These are phyloP conservation scores for Cordyceps militaris DNA, from an alignment of 2,329 filamentous ascomycete species.

Conservation along the genomic window DNA sequence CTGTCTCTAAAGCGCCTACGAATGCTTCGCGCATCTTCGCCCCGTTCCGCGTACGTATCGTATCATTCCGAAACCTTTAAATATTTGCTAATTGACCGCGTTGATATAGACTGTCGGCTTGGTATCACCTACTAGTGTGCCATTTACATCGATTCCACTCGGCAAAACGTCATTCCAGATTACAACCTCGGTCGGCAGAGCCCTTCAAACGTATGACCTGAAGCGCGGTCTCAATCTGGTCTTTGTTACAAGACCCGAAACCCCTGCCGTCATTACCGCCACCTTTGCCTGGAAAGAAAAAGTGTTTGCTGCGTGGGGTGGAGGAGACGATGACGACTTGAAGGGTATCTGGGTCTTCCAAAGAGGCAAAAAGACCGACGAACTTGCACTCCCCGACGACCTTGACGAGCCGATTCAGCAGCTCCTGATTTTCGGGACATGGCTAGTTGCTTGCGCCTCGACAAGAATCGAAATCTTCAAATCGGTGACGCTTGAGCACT, in stretches of 20 bases:
- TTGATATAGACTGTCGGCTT: slow-evolving; percentile 74
- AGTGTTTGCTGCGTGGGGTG: slow-evolving; percentile 85
- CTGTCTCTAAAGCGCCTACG: slow-evolving; percentile 31
- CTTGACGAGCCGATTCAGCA: slow-evolving; percentile 65
- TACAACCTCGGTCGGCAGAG: slow-evolving; percentile 86
- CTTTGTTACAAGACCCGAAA: slow-evolving; percentile 88
- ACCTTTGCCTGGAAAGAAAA: slow-evolving; percentile 81
- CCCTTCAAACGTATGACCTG: slow-evolving; percentile 92
- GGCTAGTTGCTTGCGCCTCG: slow-evolving; percentile 74
- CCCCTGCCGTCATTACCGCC: slow-evolving; percentile 76
- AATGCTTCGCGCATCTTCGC: slow-evolving; percentile 77
- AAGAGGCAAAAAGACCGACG: slow-evolving; percentile 74
- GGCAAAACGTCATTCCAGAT: slow-evolving; percentile 96
- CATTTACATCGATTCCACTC: slow-evolving; percentile 81
- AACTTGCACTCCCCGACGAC: slow-evolving; percentile 62
- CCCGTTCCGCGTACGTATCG: slow-evolving; percentile 69
- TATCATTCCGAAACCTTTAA: neutral
- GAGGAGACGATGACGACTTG: slow-evolving; percentile 39
- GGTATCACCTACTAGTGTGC: slow-evolving; percentile 82
- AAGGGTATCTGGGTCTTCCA: slow-evolving; percentile 87
- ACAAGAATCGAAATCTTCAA: slow-evolving; percentile 88
- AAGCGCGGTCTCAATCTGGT: slow-evolving; percentile 84
- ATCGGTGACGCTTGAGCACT: slow-evolving; percentile 73
- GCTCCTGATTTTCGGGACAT: slow-evolving; percentile 78
- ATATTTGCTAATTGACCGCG: slow-evolving; percentile 11